Evolutionary conservation across 1,284 basidiomycete species (phyloP).

Genomic region (Exobasidium cylindrosporum): DNA sequence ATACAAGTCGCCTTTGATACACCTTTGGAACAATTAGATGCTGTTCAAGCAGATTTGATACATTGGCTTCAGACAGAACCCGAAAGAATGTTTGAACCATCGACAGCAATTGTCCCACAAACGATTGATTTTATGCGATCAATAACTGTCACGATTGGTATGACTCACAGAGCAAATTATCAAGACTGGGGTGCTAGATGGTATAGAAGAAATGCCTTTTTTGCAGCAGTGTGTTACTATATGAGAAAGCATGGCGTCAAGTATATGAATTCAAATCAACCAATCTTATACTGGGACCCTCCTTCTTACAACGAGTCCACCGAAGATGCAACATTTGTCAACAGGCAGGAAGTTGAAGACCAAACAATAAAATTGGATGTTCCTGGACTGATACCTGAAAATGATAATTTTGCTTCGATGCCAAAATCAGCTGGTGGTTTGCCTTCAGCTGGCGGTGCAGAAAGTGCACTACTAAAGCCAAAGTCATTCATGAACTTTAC

Average conservation of each 20-base stretch:
- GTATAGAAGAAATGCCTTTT: conserved; percentile 46
- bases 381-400: not conserved
- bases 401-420: conserved; percentile 1
- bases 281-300: conserved; percentile 44
- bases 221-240: conserved; percentile 47
- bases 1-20: conserved; percentile 49
- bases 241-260: conserved; percentile 50
- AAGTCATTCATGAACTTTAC: conserved; percentile 46
- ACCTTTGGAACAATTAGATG: conserved; percentile 46
- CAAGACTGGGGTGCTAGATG: conserved; percentile 52
- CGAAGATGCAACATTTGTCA: conserved; percentile 11
- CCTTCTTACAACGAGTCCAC: conserved; percentile 33
- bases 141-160: conserved; percentile 46
- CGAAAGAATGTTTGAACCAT: conserved; percentile 48
- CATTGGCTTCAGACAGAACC: conserved; percentile 52
- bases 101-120: conserved; percentile 45
- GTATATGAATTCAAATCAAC: conserved; percentile 39
- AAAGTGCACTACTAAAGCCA: conserved; percentile 20
- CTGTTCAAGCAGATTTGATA: conserved; percentile 48
- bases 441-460: conserved; percentile 18
- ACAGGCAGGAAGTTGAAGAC: conserved; percentile 18
- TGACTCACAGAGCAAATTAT: conserved; percentile 51
- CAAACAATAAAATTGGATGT: not conserved
- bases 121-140: conserved; percentile 46
- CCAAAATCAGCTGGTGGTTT: conserved; percentile 18